Evolutionary conservation across 805 yeast species (phyloP), one percentile per base, ranked within the genome.

Genomic region (Kodamaea sagamina): DNA sequence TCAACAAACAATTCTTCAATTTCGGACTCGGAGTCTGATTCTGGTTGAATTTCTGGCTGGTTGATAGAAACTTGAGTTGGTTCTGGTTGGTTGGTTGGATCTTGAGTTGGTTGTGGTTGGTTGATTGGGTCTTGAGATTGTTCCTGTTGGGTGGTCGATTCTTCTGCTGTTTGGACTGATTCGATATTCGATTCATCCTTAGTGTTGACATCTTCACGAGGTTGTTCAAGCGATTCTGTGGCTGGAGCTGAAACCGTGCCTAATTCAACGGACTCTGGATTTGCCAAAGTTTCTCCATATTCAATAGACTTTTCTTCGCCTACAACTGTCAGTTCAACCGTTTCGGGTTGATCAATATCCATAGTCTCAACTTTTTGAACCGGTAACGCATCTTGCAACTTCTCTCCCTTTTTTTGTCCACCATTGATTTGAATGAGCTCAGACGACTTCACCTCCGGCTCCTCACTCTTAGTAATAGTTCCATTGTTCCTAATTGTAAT

Each of bases 1-100:
- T 84, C 89, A 6, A 84, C 62, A 39, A 62, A 47, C 11, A 57
- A 25, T 13, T 60, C 67, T 41, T 63, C 74, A 0, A 59, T 57
- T 50, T 70, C 76, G 0, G 74, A 63, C 36, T 63, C 72, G 4
- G 58, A 52, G 21, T 51, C 57, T 6, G 37, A 32, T 10, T 34
- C 44, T 4, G 26, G 31, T 26, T 28, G 24, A 4, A 13, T 16
- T 15, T 18, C 32, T 27, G n/a, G 11, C 39, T 10, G n/a, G 16
- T 17, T 21, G 18, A 5, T n/a, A n/a, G n/a, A n/a, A n/a, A 4
- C 32, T 29, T 29, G 27, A 9, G 9, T 22, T 35, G 12, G 27
- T 10, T 21, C 38, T 22, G 19, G 28, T 21, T 35, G 11, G 12
- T 13, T 11, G n/a, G 6, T 11, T n/a, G 31, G 4, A 3, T 7